Percentiles rank a stretch among this genome's conserved stretches.
Evolutionary conservation across 768 basidiomycete species (phyloP).

Genomic region (Mycena indigotica): DNA sequence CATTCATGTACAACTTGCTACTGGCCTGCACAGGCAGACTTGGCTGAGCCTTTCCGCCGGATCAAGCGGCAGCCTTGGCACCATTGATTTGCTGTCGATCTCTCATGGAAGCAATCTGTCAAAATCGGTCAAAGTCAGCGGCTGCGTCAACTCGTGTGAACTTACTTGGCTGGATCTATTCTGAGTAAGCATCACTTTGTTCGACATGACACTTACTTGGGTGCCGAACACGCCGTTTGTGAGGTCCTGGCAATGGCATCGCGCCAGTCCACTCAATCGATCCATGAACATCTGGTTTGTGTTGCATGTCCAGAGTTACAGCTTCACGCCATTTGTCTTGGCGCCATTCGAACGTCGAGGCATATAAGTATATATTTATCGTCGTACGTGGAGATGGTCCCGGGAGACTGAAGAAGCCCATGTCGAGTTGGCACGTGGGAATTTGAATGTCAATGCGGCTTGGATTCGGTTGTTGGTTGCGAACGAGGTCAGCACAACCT

Average conservation of each 20-base stretch:
- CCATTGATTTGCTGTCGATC: too few relatives aligned
- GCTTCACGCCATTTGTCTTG: conserved; percentile 27
- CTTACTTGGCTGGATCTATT: too few relatives aligned
- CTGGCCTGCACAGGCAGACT: too few relatives aligned
- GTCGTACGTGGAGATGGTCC: conserved; percentile 3
- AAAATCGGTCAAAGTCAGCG: too few relatives aligned
- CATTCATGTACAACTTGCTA: too few relatives aligned
- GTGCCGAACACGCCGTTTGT: conserved; percentile 6
- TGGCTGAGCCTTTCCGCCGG: too few relatives aligned
- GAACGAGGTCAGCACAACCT: conserved; percentile 9
- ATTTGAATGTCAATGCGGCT: too few relatives aligned
- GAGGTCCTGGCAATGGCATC: conserved; percentile 10
- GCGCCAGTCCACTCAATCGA: conserved; percentile 5
- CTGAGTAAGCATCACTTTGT: too few relatives aligned
- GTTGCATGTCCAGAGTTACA: conserved; percentile 27
- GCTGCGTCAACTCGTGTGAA: too few relatives aligned
- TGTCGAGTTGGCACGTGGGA: conserved; percentile 14
- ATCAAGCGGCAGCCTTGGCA: too few relatives aligned
- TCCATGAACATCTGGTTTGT: conserved; percentile 13
- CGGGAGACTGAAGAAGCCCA: conserved; percentile 8
- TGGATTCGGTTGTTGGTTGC: conserved; percentile 8
- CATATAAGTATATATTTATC: too few relatives aligned
- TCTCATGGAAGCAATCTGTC: too few relatives aligned
- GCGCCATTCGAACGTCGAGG: conserved; percentile 25
- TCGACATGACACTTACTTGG: neutral